Conservation (phyloP, 2,329 filamentous ascomycete genomes). For the Epicoccum sorghinum region DNA sequence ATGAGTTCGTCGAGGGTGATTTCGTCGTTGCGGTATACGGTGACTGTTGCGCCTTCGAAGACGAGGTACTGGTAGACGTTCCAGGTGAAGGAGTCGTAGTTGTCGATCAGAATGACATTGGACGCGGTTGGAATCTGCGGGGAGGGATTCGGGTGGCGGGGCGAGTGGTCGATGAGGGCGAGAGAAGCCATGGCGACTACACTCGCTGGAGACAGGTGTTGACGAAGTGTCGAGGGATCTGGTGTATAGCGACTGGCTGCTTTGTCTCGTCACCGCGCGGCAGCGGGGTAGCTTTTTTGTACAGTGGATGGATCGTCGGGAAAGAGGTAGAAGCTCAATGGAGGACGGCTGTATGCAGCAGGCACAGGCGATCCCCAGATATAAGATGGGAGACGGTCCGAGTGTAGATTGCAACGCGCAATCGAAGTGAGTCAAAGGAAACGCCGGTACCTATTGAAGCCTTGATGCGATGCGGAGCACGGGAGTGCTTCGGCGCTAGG, state of each 20-base stretch:
- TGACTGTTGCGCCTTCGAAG: conserved; percentile 90
- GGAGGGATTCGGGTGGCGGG: conserved; percentile 78
- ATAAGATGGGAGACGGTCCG: background rate
- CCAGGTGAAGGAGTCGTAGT: conserved; percentile 99
- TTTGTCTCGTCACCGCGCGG: background rate
- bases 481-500: background rate
- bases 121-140: conserved; percentile 77
- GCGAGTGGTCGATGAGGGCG: conserved; percentile 78
- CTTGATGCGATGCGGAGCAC: conserved; percentile 10
- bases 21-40: conserved; percentile 91
- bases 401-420: background rate
- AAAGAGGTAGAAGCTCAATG: background rate
- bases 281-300: background rate
- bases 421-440: conserved; percentile 8
- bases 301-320: background rate
- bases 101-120: conserved; percentile 95
- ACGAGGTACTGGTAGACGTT: conserved; percentile 98
- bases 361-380: background rate
- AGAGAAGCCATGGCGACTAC: conserved; percentile 49
- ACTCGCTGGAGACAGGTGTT: background rate
- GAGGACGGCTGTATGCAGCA: background rate
- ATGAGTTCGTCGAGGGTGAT: conserved; percentile 84
- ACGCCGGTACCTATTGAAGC: conserved; percentile 6
- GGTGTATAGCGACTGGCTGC: background rate
- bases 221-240: background rate